A percentile compares a stretch with the other conserved stretches of the same genome.
Conservation (phyloP, 768 basidiomycete species). For the Hygrophoropsis aurantiaca region DNA sequence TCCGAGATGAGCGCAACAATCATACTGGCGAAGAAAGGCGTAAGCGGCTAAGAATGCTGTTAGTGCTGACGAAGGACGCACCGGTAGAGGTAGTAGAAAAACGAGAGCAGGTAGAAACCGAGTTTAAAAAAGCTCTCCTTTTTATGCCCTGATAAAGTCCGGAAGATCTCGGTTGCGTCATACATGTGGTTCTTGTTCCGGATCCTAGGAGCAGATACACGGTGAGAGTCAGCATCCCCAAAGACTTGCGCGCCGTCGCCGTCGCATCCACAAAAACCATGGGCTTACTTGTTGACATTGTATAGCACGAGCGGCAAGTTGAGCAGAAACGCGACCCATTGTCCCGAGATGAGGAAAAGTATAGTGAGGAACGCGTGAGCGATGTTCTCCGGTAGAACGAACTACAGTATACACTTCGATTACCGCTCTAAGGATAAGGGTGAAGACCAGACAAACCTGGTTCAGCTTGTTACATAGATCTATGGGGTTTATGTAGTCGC, state of each 20-base stretch:
- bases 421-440: not conserved
- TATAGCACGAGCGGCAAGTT: conserved; percentile 87
- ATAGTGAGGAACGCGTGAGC: conserved; percentile 90
- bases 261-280: not conserved
- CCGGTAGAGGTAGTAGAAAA: conserved; percentile 92
- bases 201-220: conserved; percentile 75
- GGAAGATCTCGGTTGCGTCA: conserved; percentile 99
- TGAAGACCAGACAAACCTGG: conserved; percentile 55
- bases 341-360: conserved; percentile 91
- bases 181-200: conserved; percentile 96
- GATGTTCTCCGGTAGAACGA: conserved; percentile 94
- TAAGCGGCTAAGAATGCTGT: not conserved
- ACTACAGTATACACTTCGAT: conserved; percentile 47
- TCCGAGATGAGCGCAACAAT: conserved; percentile 85
- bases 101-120: conserved; percentile 88
- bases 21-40: conserved; percentile 59
- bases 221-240: too few species aligned
- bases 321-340: conserved; percentile 91
- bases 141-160: conserved; percentile 90
- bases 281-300: conserved; percentile 90
- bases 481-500: conserved; percentile 99
- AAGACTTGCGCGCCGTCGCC: too few species aligned
- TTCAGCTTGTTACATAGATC: conserved; percentile 99
- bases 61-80: conserved; percentile 35
- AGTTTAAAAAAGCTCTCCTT: conserved; percentile 96